phyloP scores from a whole-genome alignment of 169 alveolate species.

The Miamiensis avidus region DNA sequence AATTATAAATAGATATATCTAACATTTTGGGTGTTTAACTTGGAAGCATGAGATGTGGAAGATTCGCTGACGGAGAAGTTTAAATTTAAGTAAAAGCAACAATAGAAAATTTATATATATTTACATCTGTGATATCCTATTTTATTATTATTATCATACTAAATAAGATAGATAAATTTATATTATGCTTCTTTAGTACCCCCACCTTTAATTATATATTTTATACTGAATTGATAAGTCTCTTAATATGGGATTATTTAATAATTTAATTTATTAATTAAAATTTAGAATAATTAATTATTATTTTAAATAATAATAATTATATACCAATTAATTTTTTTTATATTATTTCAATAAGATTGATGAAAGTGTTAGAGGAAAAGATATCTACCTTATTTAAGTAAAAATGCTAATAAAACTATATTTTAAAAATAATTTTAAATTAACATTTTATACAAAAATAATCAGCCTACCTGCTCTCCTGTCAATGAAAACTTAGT shows the following conservation, averaged over 20 bases:
- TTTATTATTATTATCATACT: too few relatives aligned
- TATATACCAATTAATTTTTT: too few relatives aligned
- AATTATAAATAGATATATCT: slow-evolving; percentile 28
- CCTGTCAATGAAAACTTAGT: slow-evolving; percentile 96
- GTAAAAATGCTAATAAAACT: neutral
- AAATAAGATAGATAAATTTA: too few relatives aligned
- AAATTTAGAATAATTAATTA: too few relatives aligned
- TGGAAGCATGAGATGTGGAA: slow-evolving; percentile 73
- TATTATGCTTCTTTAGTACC: too few relatives aligned
- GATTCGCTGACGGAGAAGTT: slow-evolving; percentile 96
- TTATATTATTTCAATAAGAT: slow-evolving; percentile 42
- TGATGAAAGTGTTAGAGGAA: slow-evolving; percentile 90
- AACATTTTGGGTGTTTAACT: slow-evolving; percentile 66
- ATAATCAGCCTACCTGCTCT: slow-evolving; percentile 90
- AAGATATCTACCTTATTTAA: slow-evolving; percentile 93
- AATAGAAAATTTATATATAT: too few relatives aligned
- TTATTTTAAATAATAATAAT: too few relatives aligned
- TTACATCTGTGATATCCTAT: too few relatives aligned
- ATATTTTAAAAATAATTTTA: neutral
- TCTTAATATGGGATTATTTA: neutral
- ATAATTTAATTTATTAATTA: too few relatives aligned
- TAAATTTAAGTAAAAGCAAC: slow-evolving; percentile 63
- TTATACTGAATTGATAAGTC: neutral
- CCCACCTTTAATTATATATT: neutral
- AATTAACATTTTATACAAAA: neutral